Percentiles rank a stretch among this genome's conserved stretches.
These are phyloP conservation scores for Rossbeevera mucosa DNA, from an alignment of 768 basidiomycete species.

Conservation along the genomic window DNA sequence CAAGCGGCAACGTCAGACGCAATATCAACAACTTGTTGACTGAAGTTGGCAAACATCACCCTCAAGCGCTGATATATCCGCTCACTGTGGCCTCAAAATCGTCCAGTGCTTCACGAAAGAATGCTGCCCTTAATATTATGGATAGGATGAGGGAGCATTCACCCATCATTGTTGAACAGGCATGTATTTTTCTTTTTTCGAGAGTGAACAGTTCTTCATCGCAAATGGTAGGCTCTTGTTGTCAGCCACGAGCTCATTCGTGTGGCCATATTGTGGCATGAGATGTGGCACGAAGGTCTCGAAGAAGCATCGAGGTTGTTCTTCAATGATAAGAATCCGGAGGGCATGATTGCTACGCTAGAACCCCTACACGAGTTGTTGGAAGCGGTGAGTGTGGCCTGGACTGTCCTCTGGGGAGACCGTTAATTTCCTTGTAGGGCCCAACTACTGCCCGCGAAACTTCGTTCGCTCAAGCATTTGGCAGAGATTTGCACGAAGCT, in stretches of 20 bases:
- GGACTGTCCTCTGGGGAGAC: neutral
- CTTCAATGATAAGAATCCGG: slow-evolving; percentile 95
- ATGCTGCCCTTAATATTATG: slow-evolving; percentile 84
- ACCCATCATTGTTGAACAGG: slow-evolving; percentile 81
- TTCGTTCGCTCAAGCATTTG: slow-evolving; percentile 91
- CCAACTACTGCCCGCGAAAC: slow-evolving; percentile 92
- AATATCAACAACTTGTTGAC: slow-evolving; percentile 86
- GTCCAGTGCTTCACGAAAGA: slow-evolving; percentile 74
- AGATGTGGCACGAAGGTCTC: slow-evolving; percentile 96
- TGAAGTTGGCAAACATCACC: slow-evolving; percentile 94
- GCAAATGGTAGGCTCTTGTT: slow-evolving; percentile 56
- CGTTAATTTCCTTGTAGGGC: slow-evolving; percentile 48
- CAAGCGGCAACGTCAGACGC: slow-evolving; percentile 76
- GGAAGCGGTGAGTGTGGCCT: slow-evolving; percentile 57
- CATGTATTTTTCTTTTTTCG: slow-evolving; percentile 24
- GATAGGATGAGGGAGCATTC: slow-evolving; percentile 92
- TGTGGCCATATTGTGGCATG: slow-evolving; percentile 98
- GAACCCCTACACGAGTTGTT: slow-evolving; percentile 92
- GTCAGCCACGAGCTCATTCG: slow-evolving; percentile 95
- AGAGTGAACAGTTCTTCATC: neutral
- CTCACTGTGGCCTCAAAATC: slow-evolving; percentile 97
- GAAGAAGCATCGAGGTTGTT: slow-evolving; percentile 96
- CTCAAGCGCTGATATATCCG: slow-evolving; percentile 94
- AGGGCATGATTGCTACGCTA: slow-evolving; percentile 91
- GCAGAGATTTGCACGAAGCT: slow-evolving; percentile 87